phyloP scores from a whole-genome alignment of 306 rosid genomes.

The Trifolium pratense region DNA sequence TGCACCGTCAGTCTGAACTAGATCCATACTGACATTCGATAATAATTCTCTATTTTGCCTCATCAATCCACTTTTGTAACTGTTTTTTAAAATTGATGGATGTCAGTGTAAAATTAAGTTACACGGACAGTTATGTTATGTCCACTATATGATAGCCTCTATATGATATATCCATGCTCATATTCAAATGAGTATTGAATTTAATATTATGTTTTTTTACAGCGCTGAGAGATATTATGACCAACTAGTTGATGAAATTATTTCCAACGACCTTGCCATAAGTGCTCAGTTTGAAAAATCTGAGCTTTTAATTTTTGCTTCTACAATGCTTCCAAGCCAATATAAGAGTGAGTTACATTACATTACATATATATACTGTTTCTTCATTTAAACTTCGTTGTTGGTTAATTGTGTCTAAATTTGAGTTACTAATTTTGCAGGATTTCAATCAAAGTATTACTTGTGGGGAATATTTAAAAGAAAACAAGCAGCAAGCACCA shows the following conservation, averaged over 20 bases:
- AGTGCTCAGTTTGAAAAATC: constrained; percentile 52
- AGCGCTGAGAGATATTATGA: constrained; percentile 56
- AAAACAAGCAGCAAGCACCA: constrained; percentile 42
- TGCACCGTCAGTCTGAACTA: background rate
- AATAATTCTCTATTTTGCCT: background rate
- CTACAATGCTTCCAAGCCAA: constrained; percentile 52
- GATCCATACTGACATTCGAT: background rate
- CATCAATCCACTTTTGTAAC: background rate
- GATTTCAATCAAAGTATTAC: constrained; percentile 62
- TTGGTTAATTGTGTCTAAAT: constrained; percentile 9
- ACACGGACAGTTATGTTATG: no score
- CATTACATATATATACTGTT: background rate
- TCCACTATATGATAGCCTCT: no score
- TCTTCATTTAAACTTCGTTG: background rate
- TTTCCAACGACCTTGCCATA: constrained; percentile 62
- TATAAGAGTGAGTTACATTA: constrained; percentile 56
- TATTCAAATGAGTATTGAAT: background rate
- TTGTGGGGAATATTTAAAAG: constrained; percentile 79
- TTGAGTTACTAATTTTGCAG: constrained; percentile 49
- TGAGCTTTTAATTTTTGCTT: constrained; percentile 73
- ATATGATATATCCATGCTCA: no score
- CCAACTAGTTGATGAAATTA: constrained; percentile 52
- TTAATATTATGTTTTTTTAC: constrained; percentile 6
- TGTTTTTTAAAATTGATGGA: background rate
- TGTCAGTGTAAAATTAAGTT: background rate